Conservation (phyloP, 768 basidiomycete species). For the Naganishia randhawae region DNA sequence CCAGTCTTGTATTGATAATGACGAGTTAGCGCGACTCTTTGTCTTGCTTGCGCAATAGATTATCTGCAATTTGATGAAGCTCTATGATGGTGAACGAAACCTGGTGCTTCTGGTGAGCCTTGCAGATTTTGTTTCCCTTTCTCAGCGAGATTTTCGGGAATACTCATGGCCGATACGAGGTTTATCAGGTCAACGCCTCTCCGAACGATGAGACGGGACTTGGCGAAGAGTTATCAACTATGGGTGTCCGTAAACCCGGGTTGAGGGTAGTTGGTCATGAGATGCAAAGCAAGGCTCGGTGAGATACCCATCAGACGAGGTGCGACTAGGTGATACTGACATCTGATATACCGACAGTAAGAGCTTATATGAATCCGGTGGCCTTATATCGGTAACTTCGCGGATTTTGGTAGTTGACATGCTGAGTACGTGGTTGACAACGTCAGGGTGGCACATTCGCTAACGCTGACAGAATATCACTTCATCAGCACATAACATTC, state of each 20-base stretch:
- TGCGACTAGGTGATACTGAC: constrained; percentile 3
- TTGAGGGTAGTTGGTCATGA: constrained; percentile 79
- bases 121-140: not conserved
- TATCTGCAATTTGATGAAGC: constrained; percentile 80
- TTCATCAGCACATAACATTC: constrained; percentile 61
- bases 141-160: constrained; percentile 49
- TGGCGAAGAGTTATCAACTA: constrained; percentile 83
- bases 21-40: not conserved
- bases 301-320: constrained; percentile 36
- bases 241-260: constrained; percentile 85
- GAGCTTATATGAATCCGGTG: constrained; percentile 79
- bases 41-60: constrained; percentile 52
- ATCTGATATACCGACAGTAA: constrained; percentile 57
- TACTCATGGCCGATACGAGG: constrained; percentile 48
- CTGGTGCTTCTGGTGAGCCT: constrained; percentile 68
- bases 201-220: constrained; percentile 86
- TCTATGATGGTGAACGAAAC: constrained; percentile 80
- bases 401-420: constrained; percentile 93
- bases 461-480: not conserved
- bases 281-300: constrained; percentile 74
- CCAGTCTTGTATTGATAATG: not conserved
- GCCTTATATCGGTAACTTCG: constrained; percentile 85
- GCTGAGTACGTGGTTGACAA: constrained; percentile 57
- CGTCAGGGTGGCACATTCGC: not conserved
- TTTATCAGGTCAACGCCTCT: constrained; percentile 59